phyloP scores from a whole-genome alignment of 768 basidiomycete species.

The Psilocybe subaeruginosa region DNA sequence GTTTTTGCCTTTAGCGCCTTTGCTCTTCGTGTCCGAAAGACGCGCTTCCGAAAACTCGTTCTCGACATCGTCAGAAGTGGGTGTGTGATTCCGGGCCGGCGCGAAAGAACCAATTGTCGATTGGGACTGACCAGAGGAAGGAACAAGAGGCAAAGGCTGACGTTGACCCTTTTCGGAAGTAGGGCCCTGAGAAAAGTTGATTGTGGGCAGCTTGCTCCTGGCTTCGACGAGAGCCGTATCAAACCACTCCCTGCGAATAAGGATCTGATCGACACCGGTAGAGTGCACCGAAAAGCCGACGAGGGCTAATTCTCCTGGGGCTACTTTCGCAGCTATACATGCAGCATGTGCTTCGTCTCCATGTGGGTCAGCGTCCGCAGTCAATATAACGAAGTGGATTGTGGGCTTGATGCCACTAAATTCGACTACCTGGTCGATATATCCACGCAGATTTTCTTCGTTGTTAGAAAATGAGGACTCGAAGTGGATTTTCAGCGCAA shows the following conservation, averaged over 20 bases:
- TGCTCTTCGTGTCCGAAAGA: slow-evolving; percentile 44
- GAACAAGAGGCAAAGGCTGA: slow-evolving; percentile 27
- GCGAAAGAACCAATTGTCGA: slow-evolving; percentile 24
- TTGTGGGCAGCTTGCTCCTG: slow-evolving; percentile 66
- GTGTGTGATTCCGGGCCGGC: slow-evolving; percentile 59
- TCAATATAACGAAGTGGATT: slow-evolving; percentile 88
- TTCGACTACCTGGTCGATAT: slow-evolving; percentile 83
- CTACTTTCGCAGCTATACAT: slow-evolving; percentile 79
- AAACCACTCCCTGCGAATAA: slow-evolving; percentile 86
- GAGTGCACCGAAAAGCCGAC: slow-evolving; percentile 91
- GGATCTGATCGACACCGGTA: slow-evolving; percentile 86
- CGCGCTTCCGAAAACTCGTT: slow-evolving; percentile 68
- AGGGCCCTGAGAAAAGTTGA: slow-evolving; percentile 28
- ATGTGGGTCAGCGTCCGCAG: slow-evolving; percentile 80
- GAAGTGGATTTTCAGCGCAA: slow-evolving; percentile 76
- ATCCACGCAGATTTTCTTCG: slow-evolving; percentile 65
- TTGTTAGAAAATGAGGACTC: slow-evolving; percentile 61
- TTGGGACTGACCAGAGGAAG: slow-evolving; percentile 18
- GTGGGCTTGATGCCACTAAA: slow-evolving; percentile 84
- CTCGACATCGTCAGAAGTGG: slow-evolving; percentile 77
- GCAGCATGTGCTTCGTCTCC: slow-evolving; percentile 85
- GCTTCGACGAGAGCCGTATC: slow-evolving; percentile 64
- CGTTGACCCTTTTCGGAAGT: slow-evolving; percentile 25
- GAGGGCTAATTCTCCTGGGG: slow-evolving; percentile 75
- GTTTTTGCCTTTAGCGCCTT: slow-evolving; percentile 55